A percentile compares a stretch with the other conserved stretches of the same genome.
phyloP scores from a whole-genome alignment of 2,329 filamentous ascomycete species.

The Xylariaceae sp. region DNA sequence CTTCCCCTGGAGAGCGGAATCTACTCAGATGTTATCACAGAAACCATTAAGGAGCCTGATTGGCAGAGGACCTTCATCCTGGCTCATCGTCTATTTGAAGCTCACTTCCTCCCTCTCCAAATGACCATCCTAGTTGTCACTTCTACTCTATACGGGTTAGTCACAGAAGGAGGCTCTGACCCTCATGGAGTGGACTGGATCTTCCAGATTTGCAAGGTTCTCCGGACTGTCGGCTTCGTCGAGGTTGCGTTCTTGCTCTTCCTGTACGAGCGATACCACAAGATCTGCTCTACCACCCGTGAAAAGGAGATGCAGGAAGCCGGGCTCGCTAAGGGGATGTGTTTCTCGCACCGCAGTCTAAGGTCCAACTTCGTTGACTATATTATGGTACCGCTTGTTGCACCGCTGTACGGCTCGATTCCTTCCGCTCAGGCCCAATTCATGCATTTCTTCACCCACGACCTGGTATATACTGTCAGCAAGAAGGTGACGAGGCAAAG shows the following conservation, averaged over 20 bases:
- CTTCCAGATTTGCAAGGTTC: constrained; percentile 55
- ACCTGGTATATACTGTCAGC: constrained; percentile 68
- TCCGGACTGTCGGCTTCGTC: constrained; percentile 60
- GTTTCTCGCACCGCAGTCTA: constrained; percentile 57
- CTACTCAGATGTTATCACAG: constrained; percentile 52
- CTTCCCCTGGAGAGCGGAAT: constrained; percentile 45
- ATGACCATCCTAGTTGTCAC: constrained; percentile 61
- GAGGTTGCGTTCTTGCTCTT: constrained; percentile 60
- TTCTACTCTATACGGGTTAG: constrained; percentile 56
- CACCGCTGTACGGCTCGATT: constrained; percentile 63
- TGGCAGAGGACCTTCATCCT: constrained; percentile 56
- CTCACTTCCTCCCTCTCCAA: constrained; percentile 67
- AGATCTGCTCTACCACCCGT: constrained; percentile 54
- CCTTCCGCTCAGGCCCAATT: constrained; percentile 65
- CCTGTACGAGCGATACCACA: constrained; percentile 66
- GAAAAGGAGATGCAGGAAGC: constrained; percentile 64
- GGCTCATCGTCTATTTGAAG: constrained; percentile 67
- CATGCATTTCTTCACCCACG: constrained; percentile 65
- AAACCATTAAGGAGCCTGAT: constrained; percentile 47
- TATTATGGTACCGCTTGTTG: constrained; percentile 61
- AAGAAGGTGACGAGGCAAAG: constrained; percentile 59
- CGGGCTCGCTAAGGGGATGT: constrained; percentile 60
- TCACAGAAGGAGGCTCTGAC: constrained; percentile 48
- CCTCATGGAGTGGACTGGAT: constrained; percentile 54
- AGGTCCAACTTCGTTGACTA: constrained; percentile 60